phyloP scores from a whole-genome alignment of 2,329 filamentous ascomycete genomes.

The Mycosphaerelloides madeirae region DNA sequence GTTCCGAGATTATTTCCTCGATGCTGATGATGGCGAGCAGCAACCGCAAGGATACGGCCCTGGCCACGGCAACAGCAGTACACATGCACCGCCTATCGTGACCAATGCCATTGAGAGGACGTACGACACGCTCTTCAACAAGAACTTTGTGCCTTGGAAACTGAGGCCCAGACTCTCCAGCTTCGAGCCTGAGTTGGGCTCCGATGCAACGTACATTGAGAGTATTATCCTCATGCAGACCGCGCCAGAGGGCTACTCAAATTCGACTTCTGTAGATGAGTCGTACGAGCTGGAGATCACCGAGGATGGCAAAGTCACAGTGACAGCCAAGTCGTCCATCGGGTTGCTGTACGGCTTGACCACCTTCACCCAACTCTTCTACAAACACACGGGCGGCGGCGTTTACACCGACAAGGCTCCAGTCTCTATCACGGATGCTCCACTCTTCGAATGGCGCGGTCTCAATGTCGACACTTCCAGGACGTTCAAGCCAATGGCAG shows the following conservation, averaged over 20 bases:
- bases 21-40: constrained; percentile 3
- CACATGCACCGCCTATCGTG: constrained; percentile 38
- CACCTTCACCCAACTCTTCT: constrained; percentile 77
- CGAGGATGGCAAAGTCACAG: constrained; percentile 54
- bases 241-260: constrained; percentile 47
- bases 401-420: constrained; percentile 69
- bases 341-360: constrained; percentile 70
- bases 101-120: constrained; percentile 50
- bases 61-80: background rate
- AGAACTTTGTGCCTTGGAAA: constrained; percentile 74
- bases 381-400: constrained; percentile 55
- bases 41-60: constrained; percentile 8
- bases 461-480: constrained; percentile 74
- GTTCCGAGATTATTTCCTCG: background rate
- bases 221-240: constrained; percentile 61
- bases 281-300: constrained; percentile 65
- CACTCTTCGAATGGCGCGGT: constrained; percentile 71
- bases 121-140: constrained; percentile 59
- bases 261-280: constrained; percentile 63
- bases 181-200: constrained; percentile 55
- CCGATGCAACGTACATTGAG: constrained; percentile 47
- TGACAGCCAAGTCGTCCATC: constrained; percentile 61
- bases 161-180: constrained; percentile 60
- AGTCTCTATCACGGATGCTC: constrained; percentile 65
- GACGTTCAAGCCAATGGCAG: constrained; percentile 62